A percentile compares a stretch with the other conserved stretches of the same genome.
These are phyloP conservation scores for Noccaea caerulescens DNA, from an alignment of 345 rosid species.

Conservation along the genomic window DNA sequence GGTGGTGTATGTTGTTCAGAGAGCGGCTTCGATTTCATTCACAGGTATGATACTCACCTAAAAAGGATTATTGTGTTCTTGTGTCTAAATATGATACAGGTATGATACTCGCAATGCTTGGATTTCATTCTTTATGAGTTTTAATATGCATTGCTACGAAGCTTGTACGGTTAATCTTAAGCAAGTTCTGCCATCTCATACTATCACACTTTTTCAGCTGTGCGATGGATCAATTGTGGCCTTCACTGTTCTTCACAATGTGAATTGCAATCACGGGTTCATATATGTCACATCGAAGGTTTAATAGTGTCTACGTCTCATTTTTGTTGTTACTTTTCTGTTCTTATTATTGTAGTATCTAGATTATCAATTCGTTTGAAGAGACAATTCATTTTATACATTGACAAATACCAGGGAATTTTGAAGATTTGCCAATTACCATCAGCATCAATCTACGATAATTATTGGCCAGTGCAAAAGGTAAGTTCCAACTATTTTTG, in stretches of 20 bases:
- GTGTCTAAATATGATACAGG: not conserved
- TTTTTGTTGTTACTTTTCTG: slow-evolving; percentile 19
- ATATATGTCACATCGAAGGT: slow-evolving; percentile 96
- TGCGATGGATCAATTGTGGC: slow-evolving; percentile 94
- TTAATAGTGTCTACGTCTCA: slow-evolving; percentile 23
- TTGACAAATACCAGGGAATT: slow-evolving; percentile 62
- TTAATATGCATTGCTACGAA: slow-evolving; percentile 8
- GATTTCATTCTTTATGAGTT: slow-evolving; percentile 5
- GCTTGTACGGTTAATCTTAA: slow-evolving; percentile 31
- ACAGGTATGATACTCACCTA: slow-evolving; percentile 63
- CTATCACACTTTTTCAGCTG: slow-evolving; percentile 57
- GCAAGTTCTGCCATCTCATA: slow-evolving; percentile 36
- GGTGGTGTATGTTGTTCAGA: slow-evolving; percentile 96
- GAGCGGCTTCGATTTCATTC: slow-evolving; percentile 93
- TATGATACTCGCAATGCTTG: not conserved
- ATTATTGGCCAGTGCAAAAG: slow-evolving; percentile 97
- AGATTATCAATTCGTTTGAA: slow-evolving; percentile 27
- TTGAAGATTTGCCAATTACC: slow-evolving; percentile 96
- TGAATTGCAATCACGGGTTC: slow-evolving; percentile 94
- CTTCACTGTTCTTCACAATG: slow-evolving; percentile 97
- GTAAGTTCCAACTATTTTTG: slow-evolving; percentile 41
- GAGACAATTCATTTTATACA: slow-evolving; percentile 22
- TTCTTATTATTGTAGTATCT: slow-evolving; percentile 24
- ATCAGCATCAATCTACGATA: slow-evolving; percentile 79
- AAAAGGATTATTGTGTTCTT: slow-evolving; percentile 20